Conservation (phyloP, 495 filamentous ascomycete genomes). For the Rhypophila decipiens region DNA sequence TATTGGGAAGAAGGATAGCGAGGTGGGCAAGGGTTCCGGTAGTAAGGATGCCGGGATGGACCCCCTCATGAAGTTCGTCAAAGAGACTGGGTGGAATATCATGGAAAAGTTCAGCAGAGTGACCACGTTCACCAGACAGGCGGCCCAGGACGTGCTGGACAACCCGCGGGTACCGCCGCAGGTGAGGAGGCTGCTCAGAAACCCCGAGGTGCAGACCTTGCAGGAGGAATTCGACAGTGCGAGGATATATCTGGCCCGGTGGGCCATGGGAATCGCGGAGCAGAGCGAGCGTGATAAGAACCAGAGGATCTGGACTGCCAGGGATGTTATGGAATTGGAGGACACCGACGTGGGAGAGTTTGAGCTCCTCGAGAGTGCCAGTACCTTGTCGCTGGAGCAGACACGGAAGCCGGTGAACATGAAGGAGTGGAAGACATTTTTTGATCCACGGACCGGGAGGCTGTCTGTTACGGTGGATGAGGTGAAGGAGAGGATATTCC, state of each 20-base stretch:
- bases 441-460: constrained; percentile 65
- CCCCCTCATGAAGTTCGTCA: constrained; percentile 87
- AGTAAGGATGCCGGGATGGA: constrained; percentile 76
- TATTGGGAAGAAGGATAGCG: constrained; percentile 34
- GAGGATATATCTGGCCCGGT: constrained; percentile 84
- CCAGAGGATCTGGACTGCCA: constrained; percentile 85
- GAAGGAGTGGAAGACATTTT: constrained; percentile 82
- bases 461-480: constrained; percentile 77
- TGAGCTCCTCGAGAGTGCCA: constrained; percentile 83
- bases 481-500: constrained; percentile 92
- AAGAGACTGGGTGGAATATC: constrained; percentile 93
- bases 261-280: constrained; percentile 98
- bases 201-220: constrained; percentile 90
- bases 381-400: constrained; percentile 62
- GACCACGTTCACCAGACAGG: constrained; percentile 87
- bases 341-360: constrained; percentile 92
- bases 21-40: constrained; percentile 23
- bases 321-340: constrained; percentile 88
- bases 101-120: constrained; percentile 94
- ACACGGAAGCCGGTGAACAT: constrained; percentile 69
- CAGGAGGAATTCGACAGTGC: constrained; percentile 97
- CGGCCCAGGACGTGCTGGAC: constrained; percentile 85
- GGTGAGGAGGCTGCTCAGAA: constrained; percentile 74
- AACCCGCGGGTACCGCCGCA: constrained; percentile 85
- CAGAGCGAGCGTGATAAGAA: constrained; percentile 83